Evolutionary conservation across 495 filamentous ascomycete genomes (phyloP).

Genomic region (Corynascus novoguineensis): DNA sequence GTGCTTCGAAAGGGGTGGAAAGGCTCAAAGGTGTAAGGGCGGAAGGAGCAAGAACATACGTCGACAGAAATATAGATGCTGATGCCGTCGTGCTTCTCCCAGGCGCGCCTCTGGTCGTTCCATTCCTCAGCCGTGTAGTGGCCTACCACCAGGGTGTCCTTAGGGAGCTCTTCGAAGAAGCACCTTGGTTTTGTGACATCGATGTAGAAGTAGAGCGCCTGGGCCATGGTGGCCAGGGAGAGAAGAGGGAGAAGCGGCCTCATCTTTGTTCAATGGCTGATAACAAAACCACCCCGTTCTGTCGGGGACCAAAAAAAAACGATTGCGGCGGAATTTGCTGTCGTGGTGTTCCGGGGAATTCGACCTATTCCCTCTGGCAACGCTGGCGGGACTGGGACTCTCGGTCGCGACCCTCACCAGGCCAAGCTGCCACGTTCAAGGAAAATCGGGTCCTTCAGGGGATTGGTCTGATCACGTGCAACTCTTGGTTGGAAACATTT

Average conservation of each 20-base stretch:
- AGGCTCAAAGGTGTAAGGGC: neutral
- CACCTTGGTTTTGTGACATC: conserved; percentile 77
- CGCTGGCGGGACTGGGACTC: neutral
- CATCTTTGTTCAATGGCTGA: conserved; percentile 34
- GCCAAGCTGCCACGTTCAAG: conserved; percentile 46
- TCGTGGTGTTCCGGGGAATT: conserved; percentile 5
- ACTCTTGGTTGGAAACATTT: neutral
- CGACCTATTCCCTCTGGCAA: neutral
- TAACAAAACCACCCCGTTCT: neutral
- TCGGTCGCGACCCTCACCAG: conserved; percentile 15
- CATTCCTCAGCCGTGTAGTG: conserved; percentile 80
- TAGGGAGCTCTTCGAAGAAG: conserved; percentile 95
- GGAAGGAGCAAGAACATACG: conserved; percentile 31
- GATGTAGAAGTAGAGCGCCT: conserved; percentile 93
- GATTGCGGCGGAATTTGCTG: neutral
- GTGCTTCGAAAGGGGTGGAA: neutral
- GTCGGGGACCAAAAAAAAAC: neutral
- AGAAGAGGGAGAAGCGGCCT: conserved; percentile 47
- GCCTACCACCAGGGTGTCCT: conserved; percentile 94
- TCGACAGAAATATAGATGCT: conserved; percentile 88
- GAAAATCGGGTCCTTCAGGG: conserved; percentile 33
- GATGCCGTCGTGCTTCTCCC: conserved; percentile 63
- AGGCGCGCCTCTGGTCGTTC: conserved; percentile 59
- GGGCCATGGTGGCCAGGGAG: conserved; percentile 48
- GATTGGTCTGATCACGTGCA: conserved; percentile 27